These are phyloP conservation scores for Diaporthe helianthi DNA, from an alignment of 2,329 filamentous ascomycete genomes.

Conservation along the genomic window DNA sequence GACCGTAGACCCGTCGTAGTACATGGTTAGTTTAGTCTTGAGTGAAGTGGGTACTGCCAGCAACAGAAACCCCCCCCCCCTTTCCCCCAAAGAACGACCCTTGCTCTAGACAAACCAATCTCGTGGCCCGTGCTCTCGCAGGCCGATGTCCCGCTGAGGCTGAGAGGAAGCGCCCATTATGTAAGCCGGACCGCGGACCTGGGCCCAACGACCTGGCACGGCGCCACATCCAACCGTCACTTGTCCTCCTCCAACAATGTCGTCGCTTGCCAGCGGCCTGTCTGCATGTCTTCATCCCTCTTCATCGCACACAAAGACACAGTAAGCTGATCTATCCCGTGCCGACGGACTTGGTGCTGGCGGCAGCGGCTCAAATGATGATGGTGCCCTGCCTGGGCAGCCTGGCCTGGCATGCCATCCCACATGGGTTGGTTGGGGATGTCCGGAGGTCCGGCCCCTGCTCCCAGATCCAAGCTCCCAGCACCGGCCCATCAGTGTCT, in stretches of 20 bases:
- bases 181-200: slow-evolving; percentile 24
- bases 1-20: background rate
- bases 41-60: too few species aligned
- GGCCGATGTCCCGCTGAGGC: slow-evolving; percentile 25
- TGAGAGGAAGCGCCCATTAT: slow-evolving; percentile 25
- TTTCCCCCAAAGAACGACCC: background rate
- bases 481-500: slow-evolving; percentile 26
- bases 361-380: slow-evolving; percentile 7
- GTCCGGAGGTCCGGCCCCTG: slow-evolving; percentile 32
- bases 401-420: slow-evolving; percentile 17
- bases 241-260: background rate
- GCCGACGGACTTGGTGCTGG: slow-evolving; percentile 7
- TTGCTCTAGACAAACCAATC: background rate
- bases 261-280: slow-evolving; percentile 3
- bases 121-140: slow-evolving; percentile 10
- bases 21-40: too few species aligned
- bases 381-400: slow-evolving; percentile 21
- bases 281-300: background rate
- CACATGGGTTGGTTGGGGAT: slow-evolving; percentile 34
- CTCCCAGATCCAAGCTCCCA: slow-evolving; percentile 17
- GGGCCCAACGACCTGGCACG: slow-evolving; percentile 34
- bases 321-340: slow-evolving; percentile 20
- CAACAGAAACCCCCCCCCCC: background rate
- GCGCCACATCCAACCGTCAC: background rate
- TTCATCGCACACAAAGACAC: background rate